phyloP scores from a whole-genome alignment of 1,284 basidiomycete genomes.

The Tilletia indica region DNA sequence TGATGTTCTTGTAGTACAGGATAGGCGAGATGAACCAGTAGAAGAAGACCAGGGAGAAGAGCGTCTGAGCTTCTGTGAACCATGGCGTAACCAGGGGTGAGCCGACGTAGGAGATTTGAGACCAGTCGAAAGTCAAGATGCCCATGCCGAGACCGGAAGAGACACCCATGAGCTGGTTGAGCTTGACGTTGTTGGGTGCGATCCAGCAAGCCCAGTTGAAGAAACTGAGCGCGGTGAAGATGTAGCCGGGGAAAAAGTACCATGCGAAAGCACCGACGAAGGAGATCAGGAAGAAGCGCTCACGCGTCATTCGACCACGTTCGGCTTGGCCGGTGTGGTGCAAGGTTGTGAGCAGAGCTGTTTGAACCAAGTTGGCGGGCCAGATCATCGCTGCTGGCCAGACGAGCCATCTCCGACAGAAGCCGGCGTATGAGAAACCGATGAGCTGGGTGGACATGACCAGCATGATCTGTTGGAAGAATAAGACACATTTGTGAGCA shows the following conservation, averaged over 20 bases:
- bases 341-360: conserved; percentile 43
- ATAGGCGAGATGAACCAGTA: conserved; percentile 42
- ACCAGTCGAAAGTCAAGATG: conserved; percentile 47
- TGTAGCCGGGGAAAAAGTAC: conserved; percentile 49
- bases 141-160: conserved; percentile 39
- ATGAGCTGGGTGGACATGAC: conserved; percentile 59
- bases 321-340: conserved; percentile 26
- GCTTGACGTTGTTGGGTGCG: conserved; percentile 42
- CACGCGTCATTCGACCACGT: conserved; percentile 58
- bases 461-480: conserved; percentile 36
- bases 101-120: conserved; percentile 36
- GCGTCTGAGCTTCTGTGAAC: conserved; percentile 40
- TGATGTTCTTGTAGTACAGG: conserved; percentile 47
- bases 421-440: conserved; percentile 46
- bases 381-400: conserved; percentile 52
- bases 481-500: conserved; percentile 58
- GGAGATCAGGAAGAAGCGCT: conserved; percentile 40
- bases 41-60: conserved; percentile 40
- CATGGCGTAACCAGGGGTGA: conserved; percentile 42
- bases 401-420: conserved; percentile 46
- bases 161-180: conserved; percentile 50
- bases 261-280: conserved; percentile 36
- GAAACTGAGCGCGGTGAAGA: conserved; percentile 41
- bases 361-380: conserved; percentile 44
- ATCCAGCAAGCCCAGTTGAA: conserved; percentile 50